These are phyloP conservation scores for Candida takata DNA, from an alignment of 805 yeast genomes.

Conservation along the genomic window DNA sequence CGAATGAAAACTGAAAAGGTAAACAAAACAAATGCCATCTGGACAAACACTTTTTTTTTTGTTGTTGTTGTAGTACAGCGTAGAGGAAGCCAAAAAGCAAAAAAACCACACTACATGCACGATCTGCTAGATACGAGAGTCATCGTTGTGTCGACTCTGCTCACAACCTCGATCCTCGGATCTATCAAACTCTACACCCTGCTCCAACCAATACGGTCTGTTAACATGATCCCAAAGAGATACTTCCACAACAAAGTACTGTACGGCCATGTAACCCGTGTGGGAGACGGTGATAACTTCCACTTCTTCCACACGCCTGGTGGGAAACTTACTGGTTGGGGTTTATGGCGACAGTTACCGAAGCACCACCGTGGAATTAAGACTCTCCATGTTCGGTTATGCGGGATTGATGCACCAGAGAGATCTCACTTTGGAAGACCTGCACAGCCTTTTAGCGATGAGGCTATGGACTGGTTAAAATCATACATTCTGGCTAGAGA, in stretches of 20 bases:
- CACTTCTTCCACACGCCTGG: constrained; percentile 93
- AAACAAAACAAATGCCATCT: neutral
- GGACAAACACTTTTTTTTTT: neutral
- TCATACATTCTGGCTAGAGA: constrained; percentile 55
- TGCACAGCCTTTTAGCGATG: constrained; percentile 81
- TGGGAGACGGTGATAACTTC: constrained; percentile 95
- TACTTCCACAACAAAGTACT: constrained; percentile 39
- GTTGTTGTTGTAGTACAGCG: neutral
- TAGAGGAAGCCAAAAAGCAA: neutral
- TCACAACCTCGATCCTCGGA: constrained; percentile 35
- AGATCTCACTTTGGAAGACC: constrained; percentile 91
- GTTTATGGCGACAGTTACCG: constrained; percentile 75
- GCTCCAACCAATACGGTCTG: constrained; percentile 44
- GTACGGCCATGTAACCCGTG: constrained; percentile 76
- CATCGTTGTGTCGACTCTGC: constrained; percentile 24
- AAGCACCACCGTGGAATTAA: constrained; percentile 38
- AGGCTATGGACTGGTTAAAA: constrained; percentile 75
- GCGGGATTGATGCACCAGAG: constrained; percentile 98
- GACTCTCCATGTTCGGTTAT: constrained; percentile 75
- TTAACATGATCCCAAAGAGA: constrained; percentile 41
- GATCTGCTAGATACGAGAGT: constrained; percentile 17
- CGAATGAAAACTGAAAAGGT: neutral
- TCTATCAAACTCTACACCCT: constrained; percentile 38
- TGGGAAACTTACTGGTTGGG: constrained; percentile 85
- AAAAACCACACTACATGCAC: neutral